Conservation (phyloP, 1,139 yeast species). For the Suhomyces panamericanus region DNA sequence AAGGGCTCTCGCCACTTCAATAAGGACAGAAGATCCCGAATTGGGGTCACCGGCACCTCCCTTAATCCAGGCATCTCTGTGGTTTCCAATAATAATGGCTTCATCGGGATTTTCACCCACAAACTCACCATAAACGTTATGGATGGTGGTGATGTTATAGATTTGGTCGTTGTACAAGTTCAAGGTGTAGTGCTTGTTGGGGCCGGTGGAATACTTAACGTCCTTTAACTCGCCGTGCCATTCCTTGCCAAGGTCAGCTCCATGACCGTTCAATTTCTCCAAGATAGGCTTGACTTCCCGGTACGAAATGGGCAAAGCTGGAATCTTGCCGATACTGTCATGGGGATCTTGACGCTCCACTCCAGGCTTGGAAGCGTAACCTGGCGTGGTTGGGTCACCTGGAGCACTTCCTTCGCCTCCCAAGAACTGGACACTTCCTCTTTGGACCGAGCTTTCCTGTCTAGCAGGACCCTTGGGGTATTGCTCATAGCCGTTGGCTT, state of each 20-base stretch:
- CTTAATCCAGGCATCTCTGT: slow-evolving; percentile 56
- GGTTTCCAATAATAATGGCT: slow-evolving; percentile 48
- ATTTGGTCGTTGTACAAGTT: slow-evolving; percentile 45
- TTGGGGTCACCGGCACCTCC: slow-evolving; percentile 55
- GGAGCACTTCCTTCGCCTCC: slow-evolving; percentile 61
- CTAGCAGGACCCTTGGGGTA: slow-evolving; percentile 50
- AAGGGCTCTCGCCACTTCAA: slow-evolving; percentile 48
- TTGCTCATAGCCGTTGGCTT: slow-evolving; percentile 45
- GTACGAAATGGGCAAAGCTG: slow-evolving; percentile 48
- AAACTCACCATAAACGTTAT: slow-evolving; percentile 49
- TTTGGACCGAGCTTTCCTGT: slow-evolving; percentile 46
- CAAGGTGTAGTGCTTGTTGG: slow-evolving; percentile 45
- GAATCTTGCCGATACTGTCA: slow-evolving; percentile 44
- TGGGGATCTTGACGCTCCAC: slow-evolving; percentile 46
- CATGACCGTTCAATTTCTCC: slow-evolving; percentile 39
- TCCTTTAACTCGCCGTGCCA: slow-evolving; percentile 49
- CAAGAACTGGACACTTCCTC: slow-evolving; percentile 81
- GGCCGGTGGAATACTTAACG: slow-evolving; percentile 44
- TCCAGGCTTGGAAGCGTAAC: slow-evolving; percentile 66
- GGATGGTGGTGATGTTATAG: slow-evolving; percentile 43
- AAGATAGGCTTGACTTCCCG: slow-evolving; percentile 49
- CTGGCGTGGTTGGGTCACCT: slow-evolving; percentile 92
- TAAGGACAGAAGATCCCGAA: slow-evolving; percentile 44
- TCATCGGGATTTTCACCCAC: slow-evolving; percentile 43
- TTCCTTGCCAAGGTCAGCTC: slow-evolving; percentile 23